Evolutionary conservation across 805 yeast genomes (phyloP).

Genomic region (Saccharomycopsis sp.): DNA sequence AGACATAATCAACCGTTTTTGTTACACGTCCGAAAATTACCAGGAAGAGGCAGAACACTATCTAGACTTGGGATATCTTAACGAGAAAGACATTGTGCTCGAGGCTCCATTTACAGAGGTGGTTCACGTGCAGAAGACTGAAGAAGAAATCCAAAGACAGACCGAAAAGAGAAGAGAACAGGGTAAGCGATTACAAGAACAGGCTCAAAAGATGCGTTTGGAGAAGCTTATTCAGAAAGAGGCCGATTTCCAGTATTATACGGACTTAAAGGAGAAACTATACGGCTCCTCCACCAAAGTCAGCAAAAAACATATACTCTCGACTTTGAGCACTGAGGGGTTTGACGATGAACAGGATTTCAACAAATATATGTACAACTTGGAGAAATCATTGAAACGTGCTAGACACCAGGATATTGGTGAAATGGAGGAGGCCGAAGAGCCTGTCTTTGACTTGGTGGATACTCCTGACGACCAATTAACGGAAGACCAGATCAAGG

Average conservation of each 20-base stretch:
- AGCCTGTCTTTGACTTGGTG: constrained; percentile 63
- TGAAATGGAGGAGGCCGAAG: constrained; percentile 42
- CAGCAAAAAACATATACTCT: constrained; percentile 47
- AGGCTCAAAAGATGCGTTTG: constrained; percentile 75
- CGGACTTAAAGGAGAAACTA: constrained; percentile 48
- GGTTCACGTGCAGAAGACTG: constrained; percentile 64
- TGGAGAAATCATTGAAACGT: constrained; percentile 63
- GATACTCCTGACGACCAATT: constrained; percentile 82
- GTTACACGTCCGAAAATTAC: constrained; percentile 70
- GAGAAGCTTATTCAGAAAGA: constrained; percentile 79
- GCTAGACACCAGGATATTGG: constrained; percentile 62
- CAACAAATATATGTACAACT: constrained; percentile 51
- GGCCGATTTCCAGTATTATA: constrained; percentile 69
- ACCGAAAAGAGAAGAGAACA: constrained; percentile 78
- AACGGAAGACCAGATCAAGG: constrained; percentile 72
- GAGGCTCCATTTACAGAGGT: constrained; percentile 77
- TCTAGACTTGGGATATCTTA: constrained; percentile 58
- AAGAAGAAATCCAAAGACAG: constrained; percentile 71
- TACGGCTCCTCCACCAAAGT: constrained; percentile 28
- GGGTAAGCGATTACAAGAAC: constrained; percentile 86
- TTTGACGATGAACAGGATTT: constrained; percentile 72
- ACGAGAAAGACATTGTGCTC: constrained; percentile 61
- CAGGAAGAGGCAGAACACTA: constrained; percentile 50
- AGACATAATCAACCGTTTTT: constrained; percentile 62
- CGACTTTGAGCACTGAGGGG: constrained; percentile 60